Conservation (phyloP, 768 basidiomycete genomes). For the Cystoderma amianthinum region DNA sequence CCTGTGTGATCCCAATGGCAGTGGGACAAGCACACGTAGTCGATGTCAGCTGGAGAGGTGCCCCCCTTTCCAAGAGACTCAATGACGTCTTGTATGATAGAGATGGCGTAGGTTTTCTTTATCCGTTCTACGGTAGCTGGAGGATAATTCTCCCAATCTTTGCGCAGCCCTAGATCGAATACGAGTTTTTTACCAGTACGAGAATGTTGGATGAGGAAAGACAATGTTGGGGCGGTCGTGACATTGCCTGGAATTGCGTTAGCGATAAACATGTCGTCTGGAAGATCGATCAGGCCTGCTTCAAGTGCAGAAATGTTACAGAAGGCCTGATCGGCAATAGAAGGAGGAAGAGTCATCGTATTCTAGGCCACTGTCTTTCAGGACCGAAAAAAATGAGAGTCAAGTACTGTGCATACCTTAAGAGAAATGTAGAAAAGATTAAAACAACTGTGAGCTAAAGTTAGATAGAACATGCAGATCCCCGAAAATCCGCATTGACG, state of each 20-base stretch:
- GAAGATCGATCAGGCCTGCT: conserved; percentile 35
- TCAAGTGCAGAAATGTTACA: conserved; percentile 51
- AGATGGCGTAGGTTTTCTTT: conserved; percentile 12
- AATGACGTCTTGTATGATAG: conserved; percentile 29
- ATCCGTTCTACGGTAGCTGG: conserved; percentile 22
- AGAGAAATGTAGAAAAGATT: no score
- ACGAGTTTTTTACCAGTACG: conserved; percentile 27
- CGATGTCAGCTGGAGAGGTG: conserved; percentile 30
- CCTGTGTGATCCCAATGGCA: conserved; percentile 52
- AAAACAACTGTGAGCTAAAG: no score
- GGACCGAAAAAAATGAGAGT: no score
- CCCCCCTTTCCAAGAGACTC: conserved; percentile 48
- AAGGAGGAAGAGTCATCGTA: conserved; percentile 27
- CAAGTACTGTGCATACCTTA: no score
- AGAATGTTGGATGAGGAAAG: conserved; percentile 48
- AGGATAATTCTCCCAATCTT: conserved; percentile 35
- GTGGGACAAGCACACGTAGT: conserved; percentile 42
- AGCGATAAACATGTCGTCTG: conserved; percentile 28
- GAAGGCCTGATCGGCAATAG: conserved; percentile 37
- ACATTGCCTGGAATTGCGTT: conserved; percentile 20
- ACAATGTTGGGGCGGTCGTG: conserved; percentile 34
- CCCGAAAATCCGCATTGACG: no score
- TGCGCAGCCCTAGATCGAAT: conserved; percentile 52
- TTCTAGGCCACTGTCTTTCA: no score
- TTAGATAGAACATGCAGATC: no score